A percentile compares a stretch with the other conserved stretches of the same genome.
phyloP scores from a whole-genome alignment of 345 rosid genomes.

The Camelina neglecta region DNA sequence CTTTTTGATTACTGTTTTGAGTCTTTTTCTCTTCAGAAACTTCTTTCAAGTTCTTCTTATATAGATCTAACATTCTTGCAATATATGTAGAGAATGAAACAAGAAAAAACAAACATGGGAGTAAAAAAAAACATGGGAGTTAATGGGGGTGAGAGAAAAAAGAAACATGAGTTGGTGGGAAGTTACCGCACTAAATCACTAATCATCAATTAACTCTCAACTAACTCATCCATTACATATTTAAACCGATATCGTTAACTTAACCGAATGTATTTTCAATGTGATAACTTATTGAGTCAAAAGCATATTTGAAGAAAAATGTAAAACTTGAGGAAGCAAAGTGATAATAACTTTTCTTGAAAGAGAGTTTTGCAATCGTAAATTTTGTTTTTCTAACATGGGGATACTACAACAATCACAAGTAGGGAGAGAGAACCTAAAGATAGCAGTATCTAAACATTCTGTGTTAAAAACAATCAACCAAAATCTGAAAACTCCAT shows the following conservation, averaged over 20 bases:
- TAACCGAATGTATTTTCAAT: background rate
- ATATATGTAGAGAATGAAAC: background rate
- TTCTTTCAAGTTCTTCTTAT: background rate
- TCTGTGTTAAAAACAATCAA: slow-evolving; percentile 40
- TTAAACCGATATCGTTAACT: background rate
- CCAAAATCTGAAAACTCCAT: slow-evolving; percentile 32
- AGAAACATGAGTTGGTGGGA: background rate
- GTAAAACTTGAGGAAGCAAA: slow-evolving; percentile 9
- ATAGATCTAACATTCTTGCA: background rate
- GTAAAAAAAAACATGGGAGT: background rate
- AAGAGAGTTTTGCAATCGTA: slow-evolving; percentile 30
- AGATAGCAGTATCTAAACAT: slow-evolving; percentile 36
- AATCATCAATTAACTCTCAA: background rate
- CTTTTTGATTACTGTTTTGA: background rate
- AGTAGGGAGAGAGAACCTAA: slow-evolving; percentile 23
- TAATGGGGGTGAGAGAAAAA: background rate
- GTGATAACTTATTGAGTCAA: background rate
- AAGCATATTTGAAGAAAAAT: background rate
- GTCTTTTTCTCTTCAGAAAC: background rate
- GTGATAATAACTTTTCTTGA: slow-evolving; percentile 20
- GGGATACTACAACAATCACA: slow-evolving; percentile 45
- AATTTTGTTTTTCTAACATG: slow-evolving; percentile 33
- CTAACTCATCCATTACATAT: background rate
- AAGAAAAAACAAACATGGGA: background rate
- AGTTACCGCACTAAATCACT: background rate